phyloP scores from a whole-genome alignment of 2,329 filamentous ascomycete genomes.

The Monilinia fructigena region DNA sequence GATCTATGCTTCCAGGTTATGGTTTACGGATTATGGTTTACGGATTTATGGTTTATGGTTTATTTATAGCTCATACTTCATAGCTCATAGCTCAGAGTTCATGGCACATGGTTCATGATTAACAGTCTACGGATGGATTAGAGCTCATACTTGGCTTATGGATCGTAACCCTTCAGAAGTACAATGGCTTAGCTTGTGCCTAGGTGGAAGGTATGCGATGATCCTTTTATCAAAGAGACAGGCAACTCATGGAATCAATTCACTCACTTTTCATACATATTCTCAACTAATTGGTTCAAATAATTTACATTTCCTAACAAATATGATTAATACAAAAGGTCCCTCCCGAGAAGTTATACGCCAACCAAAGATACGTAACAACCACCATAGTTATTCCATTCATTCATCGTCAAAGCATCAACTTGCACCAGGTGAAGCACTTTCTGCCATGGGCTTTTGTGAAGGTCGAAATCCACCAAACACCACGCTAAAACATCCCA shows the following conservation, averaged over 20 bases:
- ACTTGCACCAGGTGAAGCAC: constrained; percentile 44
- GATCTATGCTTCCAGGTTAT: too few relatives aligned
- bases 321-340: constrained; percentile 16
- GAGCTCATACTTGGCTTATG: too few relatives aligned
- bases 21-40: too few relatives aligned
- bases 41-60: too few relatives aligned
- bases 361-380: not conserved
- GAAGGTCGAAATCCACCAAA: constrained; percentile 45
- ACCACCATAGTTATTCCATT: constrained; percentile 27
- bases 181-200: not conserved
- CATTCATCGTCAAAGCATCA: constrained; percentile 38
- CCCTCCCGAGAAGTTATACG: constrained; percentile 21
- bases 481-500: constrained; percentile 52
- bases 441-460: constrained; percentile 51
- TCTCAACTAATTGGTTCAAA: not conserved
- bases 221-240: too few relatives aligned
- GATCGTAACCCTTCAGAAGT: not conserved
- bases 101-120: too few relatives aligned
- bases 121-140: too few relatives aligned
- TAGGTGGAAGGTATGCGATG: not conserved
- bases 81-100: not conserved
- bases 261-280: not conserved
- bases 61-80: too few relatives aligned
- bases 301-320: constrained; percentile 12
- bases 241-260: not conserved